Conservation (phyloP, 345 rosid genomes). For the Firmiana major region DNA sequence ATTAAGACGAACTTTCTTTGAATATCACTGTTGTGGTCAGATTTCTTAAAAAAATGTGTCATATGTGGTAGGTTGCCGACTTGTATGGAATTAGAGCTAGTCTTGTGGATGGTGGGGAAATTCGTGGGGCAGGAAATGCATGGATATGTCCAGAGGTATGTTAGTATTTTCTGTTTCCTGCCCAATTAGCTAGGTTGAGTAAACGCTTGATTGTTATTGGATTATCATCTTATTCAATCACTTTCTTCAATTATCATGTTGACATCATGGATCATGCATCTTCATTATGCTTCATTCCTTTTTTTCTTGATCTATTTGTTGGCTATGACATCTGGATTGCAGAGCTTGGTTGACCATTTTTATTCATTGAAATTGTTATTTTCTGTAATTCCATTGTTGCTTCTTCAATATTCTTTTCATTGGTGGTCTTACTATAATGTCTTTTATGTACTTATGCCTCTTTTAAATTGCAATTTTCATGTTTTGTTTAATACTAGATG, state of each 20-base stretch:
- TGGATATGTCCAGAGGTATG: slow-evolving; percentile 98
- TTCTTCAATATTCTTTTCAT: background rate
- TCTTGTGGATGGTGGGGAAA: slow-evolving; percentile 98
- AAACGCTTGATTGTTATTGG: slow-evolving; percentile 1
- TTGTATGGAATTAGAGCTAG: slow-evolving; percentile 96
- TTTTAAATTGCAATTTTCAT: slow-evolving; percentile 10
- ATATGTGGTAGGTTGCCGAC: slow-evolving; percentile 72
- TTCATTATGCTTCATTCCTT: background rate
- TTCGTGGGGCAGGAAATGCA: slow-evolving; percentile 98
- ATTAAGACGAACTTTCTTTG: background rate
- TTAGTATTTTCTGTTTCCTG: background rate
- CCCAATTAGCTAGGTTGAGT: background rate
- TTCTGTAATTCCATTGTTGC: background rate
- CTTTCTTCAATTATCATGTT: background rate
- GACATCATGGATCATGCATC: background rate
- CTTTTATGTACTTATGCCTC: background rate
- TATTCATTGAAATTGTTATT: slow-evolving; percentile 1
- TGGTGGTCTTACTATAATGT: background rate
- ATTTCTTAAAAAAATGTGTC: background rate
- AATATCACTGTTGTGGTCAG: background rate
- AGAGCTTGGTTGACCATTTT: background rate
- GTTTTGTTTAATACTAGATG: background rate
- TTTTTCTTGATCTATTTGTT: background rate
- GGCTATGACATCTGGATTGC: slow-evolving; percentile 1
- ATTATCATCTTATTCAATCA: slow-evolving; percentile 1